Evolutionary conservation across 2,329 filamentous ascomycete species (phyloP).

Genomic region (Lachnellula occidentalis): DNA sequence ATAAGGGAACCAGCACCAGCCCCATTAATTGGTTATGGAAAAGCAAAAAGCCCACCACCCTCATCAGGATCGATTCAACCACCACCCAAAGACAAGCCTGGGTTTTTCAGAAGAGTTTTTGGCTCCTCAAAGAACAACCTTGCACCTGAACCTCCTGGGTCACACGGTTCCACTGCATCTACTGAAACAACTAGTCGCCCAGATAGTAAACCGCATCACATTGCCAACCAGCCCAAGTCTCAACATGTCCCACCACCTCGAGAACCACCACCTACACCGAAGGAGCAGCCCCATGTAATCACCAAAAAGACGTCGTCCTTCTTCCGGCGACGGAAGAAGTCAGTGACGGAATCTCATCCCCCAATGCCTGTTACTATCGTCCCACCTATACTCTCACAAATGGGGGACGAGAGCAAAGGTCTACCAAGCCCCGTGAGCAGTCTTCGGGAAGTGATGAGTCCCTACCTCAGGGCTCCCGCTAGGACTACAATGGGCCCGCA

Average conservation of each 20-base stretch:
- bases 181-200: slow-evolving; percentile 35
- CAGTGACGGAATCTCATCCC: slow-evolving; percentile 60
- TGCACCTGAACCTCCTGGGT: slow-evolving; percentile 30
- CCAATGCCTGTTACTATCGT: slow-evolving; percentile 50
- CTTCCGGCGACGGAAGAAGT: slow-evolving; percentile 91
- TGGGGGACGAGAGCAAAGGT: slow-evolving; percentile 21
- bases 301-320: slow-evolving; percentile 94
- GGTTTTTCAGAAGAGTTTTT: slow-evolving; percentile 93
- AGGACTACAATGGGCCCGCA: slow-evolving; percentile 20
- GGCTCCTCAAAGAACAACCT: slow-evolving; percentile 54
- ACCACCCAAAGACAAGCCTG: slow-evolving; percentile 63
- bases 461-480: slow-evolving; percentile 52
- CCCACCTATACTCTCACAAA: slow-evolving; percentile 32
- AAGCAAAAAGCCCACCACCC: slow-evolving; percentile 34
- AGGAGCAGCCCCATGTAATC: slow-evolving; percentile 38
- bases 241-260: slow-evolving; percentile 20
- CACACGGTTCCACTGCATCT: slow-evolving; percentile 33
- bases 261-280: slow-evolving; percentile 25
- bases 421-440: slow-evolving; percentile 65
- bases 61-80: slow-evolving; percentile 36
- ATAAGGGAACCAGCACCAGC: slow-evolving; percentile 46
- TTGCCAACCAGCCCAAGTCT: slow-evolving; percentile 44
- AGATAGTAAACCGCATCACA: slow-evolving; percentile 38
- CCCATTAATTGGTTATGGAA: slow-evolving; percentile 47
- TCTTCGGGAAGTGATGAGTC: slow-evolving; percentile 80